phyloP scores from a whole-genome alignment of 495 filamentous ascomycete species.

The Lophiotrema nucula region DNA sequence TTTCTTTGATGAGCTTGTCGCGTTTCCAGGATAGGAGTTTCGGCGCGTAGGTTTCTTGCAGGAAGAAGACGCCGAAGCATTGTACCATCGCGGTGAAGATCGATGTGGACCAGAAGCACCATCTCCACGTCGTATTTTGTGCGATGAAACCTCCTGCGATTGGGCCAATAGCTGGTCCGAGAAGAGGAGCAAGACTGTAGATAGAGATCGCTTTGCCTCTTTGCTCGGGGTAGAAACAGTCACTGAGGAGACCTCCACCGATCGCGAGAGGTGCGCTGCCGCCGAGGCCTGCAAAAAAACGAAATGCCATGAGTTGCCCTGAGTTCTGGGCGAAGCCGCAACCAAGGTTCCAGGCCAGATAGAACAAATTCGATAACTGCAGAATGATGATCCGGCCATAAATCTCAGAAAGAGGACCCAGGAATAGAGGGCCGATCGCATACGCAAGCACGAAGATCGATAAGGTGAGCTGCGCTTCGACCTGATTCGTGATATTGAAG shows the following conservation, averaged over 20 bases:
- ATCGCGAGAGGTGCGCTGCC: conserved; percentile 45
- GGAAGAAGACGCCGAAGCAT: conserved; percentile 60
- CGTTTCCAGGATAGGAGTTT: conserved; percentile 59
- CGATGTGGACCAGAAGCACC: conserved; percentile 48
- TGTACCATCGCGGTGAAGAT: conserved; percentile 65
- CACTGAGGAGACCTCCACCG: conserved; percentile 43
- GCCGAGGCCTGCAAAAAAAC: conserved; percentile 44
- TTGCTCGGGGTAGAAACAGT: conserved; percentile 42
- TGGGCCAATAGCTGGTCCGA: conserved; percentile 45
- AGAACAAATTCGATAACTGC: conserved; percentile 44
- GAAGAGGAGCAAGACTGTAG: conserved; percentile 44
- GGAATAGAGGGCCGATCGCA: conserved; percentile 54
- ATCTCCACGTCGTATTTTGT: conserved; percentile 55
- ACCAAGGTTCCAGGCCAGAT: conserved; percentile 41
- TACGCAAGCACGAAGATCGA: conserved; percentile 77
- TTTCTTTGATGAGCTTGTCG: conserved; percentile 58
- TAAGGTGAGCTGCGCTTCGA: conserved; percentile 59
- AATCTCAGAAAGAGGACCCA: conserved; percentile 43
- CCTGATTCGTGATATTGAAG: conserved; percentile 56
- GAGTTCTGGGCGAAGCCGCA: conserved; percentile 43
- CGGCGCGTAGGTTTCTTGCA: conserved; percentile 64
- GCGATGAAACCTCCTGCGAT: conserved; percentile 56
- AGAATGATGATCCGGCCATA: conserved; percentile 44
- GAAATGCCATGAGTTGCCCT: conserved; percentile 43
- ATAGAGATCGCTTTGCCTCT: conserved; percentile 42